These are phyloP conservation scores for Pyricularia grisea DNA, from an alignment of 2,329 filamentous ascomycete genomes.

Conservation along the genomic window DNA sequence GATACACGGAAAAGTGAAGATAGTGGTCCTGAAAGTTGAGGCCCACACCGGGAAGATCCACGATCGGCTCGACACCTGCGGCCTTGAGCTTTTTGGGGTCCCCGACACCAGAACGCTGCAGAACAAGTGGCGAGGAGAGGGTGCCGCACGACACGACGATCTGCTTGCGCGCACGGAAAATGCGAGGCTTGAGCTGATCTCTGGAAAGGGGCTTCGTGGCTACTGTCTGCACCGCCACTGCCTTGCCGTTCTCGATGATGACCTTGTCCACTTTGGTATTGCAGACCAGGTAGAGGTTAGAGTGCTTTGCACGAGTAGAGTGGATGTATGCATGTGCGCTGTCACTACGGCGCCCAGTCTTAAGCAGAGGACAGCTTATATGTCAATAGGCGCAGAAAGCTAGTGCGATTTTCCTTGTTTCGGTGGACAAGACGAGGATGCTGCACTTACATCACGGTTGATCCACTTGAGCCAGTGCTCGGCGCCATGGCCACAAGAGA, in stretches of 20 bases:
- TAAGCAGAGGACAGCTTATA: not conserved
- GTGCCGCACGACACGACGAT: constrained; percentile 67
- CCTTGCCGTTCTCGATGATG: constrained; percentile 61
- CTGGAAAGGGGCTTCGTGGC: constrained; percentile 59
- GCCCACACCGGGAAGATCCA: constrained; percentile 65
- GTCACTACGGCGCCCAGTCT: constrained; percentile 64
- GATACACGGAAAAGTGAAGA: constrained; percentile 59
- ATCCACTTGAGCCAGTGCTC: constrained; percentile 86
- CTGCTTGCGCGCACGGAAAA: constrained; percentile 62
- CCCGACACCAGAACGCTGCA: constrained; percentile 67
- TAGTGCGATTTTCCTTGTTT: too few species aligned
- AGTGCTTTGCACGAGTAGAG: constrained; percentile 59
- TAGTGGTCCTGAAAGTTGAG: constrained; percentile 73
- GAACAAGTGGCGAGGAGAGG: constrained; percentile 63
- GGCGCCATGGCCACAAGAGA: constrained; percentile 59
- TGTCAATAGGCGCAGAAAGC: not conserved
- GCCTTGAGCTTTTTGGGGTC: constrained; percentile 62
- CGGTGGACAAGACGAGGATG: too few species aligned
- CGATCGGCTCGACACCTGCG: constrained; percentile 57
- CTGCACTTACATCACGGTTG: constrained; percentile 46
- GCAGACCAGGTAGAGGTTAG: constrained; percentile 61
- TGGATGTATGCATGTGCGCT: constrained; percentile 73
- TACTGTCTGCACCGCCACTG: constrained; percentile 63
- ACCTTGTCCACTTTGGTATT: constrained; percentile 75
- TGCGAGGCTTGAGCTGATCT: constrained; percentile 36